These are phyloP conservation scores for Pseudophaeomoniella oleicola DNA, from an alignment of 2,329 filamentous ascomycete species.

Conservation along the genomic window DNA sequence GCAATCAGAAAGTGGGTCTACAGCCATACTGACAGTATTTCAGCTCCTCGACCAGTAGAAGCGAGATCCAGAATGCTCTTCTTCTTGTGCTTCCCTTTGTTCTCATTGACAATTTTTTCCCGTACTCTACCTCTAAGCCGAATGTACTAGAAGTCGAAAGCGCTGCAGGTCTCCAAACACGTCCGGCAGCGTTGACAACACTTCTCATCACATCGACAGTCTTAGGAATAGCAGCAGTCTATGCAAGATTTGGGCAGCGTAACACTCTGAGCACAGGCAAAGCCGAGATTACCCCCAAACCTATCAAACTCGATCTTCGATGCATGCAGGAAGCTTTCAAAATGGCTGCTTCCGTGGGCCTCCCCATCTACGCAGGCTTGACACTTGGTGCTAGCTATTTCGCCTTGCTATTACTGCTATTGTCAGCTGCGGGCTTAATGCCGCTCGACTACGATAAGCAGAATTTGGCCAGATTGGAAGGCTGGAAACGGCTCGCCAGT, in stretches of 20 bases:
- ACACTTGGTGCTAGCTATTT: background rate
- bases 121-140: conserved; percentile 1
- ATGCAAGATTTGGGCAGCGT: background rate
- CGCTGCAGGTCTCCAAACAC: background rate
- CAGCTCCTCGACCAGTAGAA: background rate
- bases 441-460: background rate
- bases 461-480: conserved; percentile 4
- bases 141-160: background rate
- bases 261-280: background rate
- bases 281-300: background rate
- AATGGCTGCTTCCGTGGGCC: background rate
- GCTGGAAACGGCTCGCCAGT: conserved; percentile 9
- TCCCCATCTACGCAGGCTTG: conserved; percentile 1
- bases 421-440: background rate
- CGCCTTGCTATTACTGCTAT: background rate
- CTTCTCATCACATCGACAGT: background rate
- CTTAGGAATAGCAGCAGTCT: background rate
- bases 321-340: background rate
- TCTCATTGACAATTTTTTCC: conserved; percentile 9
- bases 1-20: no score
- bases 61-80: background rate
- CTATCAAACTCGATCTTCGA: background rate
- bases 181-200: background rate
- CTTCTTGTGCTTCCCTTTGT: background rate
- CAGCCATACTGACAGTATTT: no score